Conservation (phyloP, 2,329 filamentous ascomycete species). For the Fusarium sp. region DNA sequence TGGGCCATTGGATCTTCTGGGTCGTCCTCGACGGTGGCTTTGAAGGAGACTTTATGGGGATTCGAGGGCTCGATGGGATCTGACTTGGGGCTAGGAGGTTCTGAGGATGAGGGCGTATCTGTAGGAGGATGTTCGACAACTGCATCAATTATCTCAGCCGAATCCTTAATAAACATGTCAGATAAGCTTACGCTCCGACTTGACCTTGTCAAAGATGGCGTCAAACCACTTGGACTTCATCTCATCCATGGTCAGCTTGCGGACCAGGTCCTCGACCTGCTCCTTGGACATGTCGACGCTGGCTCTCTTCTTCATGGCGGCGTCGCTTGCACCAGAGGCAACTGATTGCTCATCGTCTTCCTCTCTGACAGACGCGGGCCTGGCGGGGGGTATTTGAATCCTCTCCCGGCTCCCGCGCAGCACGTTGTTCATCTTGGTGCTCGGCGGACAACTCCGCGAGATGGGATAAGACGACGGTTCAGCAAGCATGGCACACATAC, state of each 20-base stretch:
- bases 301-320: conserved; percentile 40
- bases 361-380: conserved; percentile 2
- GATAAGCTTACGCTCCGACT: conserved; percentile 45
- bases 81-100: conserved; percentile 39
- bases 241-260: conserved; percentile 45
- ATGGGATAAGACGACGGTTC: conserved; percentile 31
- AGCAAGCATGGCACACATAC: conserved; percentile 32
- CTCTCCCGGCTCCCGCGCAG: conserved; percentile 16
- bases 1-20: conserved; percentile 20
- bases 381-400: conserved; percentile 41
- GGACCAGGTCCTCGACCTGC: conserved; percentile 45
- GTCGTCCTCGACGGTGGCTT: conserved; percentile 43
- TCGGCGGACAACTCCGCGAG: conserved; percentile 10
- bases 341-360: conserved; percentile 27
- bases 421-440: conserved; percentile 23
- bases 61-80: conserved; percentile 18
- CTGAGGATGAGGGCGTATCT: conserved; percentile 43
- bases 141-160: conserved; percentile 7
- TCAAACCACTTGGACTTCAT: conserved; percentile 48
- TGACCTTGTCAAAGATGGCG: conserved; percentile 48
- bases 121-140: conserved; percentile 38
- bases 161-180: no score
- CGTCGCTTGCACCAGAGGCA: conserved; percentile 39
- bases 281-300: conserved; percentile 47
- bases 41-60: conserved; percentile 18